These are phyloP conservation scores for Dunaliella sp. DNA, from an alignment of 139 green algal species.

Conservation along the genomic window DNA sequence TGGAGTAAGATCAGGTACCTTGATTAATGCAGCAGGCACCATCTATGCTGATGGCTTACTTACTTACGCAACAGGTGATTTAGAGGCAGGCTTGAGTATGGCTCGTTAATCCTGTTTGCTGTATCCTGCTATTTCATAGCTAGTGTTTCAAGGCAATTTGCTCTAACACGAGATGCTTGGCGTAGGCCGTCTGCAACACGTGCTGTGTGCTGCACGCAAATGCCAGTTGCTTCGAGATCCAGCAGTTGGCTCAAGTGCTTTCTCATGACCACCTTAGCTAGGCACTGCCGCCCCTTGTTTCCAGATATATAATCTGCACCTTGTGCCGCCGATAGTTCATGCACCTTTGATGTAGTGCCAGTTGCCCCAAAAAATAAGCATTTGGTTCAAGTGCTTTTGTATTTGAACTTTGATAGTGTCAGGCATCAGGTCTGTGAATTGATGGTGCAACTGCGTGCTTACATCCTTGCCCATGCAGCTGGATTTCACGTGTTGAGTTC, in stretches of 20 bases:
- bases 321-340: too few relatives aligned
- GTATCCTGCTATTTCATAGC: neutral
- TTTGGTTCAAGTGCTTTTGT: neutral
- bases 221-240: too few relatives aligned
- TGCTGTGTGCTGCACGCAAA: too few relatives aligned
- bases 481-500: neutral
- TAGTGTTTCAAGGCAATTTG: neutral
- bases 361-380: neutral
- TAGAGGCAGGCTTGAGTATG: neutral
- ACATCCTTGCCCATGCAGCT: neutral
- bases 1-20: neutral
- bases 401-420: neutral
- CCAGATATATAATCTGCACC: too few relatives aligned
- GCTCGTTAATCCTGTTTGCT: neutral
- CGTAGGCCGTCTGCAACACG: too few relatives aligned
- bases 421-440: neutral
- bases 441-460: neutral
- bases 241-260: too few relatives aligned
- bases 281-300: neutral
- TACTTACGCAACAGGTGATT: too few relatives aligned
- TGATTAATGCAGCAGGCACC: too few relatives aligned
- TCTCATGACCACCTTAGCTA: too few relatives aligned
- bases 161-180: neutral
- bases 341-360: too few relatives aligned
- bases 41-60: too few relatives aligned